Conservation (phyloP, 257 asterid genomes). For the Solanum pinnatisectum region DNA sequence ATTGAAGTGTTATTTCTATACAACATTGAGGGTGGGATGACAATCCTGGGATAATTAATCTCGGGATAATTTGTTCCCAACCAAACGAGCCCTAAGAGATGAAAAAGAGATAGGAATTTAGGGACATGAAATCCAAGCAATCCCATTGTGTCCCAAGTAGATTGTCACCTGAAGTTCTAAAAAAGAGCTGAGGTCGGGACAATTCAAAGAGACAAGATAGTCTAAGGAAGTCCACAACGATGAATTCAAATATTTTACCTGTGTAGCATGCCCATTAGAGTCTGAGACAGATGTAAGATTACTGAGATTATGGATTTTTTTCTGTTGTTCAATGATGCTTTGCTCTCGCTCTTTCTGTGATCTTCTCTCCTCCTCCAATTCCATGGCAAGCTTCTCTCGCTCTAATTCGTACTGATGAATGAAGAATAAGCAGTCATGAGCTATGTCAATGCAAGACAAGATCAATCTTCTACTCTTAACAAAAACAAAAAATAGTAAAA, state of each 20-base stretch:
- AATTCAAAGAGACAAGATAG: background rate
- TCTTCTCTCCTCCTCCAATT: conserved; percentile 91
- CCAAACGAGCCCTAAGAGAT: background rate
- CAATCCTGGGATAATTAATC: background rate
- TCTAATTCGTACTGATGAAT: conserved; percentile 67
- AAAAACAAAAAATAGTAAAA: background rate
- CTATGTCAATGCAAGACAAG: background rate
- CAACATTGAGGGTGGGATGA: background rate
- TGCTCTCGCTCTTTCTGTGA: conserved; percentile 71
- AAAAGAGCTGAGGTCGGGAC: background rate
- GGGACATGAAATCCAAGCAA: background rate
- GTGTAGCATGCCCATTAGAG: conserved; percentile 43
- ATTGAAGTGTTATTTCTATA: background rate
- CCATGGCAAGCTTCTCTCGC: conserved; percentile 79
- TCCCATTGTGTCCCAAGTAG: background rate
- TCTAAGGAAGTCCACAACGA: background rate
- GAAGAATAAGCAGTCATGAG: conserved; percentile 5
- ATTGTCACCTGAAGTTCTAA: background rate
- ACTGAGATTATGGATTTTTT: conserved; percentile 58
- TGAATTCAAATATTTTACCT: conserved; percentile 24
- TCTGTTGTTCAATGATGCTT: conserved; percentile 69
- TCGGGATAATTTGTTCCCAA: background rate
- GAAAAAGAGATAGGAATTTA: background rate
- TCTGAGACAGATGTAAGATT: conserved; percentile 36
- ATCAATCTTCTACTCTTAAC: background rate